Evolutionary conservation across 2,329 filamentous ascomycete species (phyloP), one percentile per base, ranked within the genome.

Genomic region (Paecilomyces niveus): DNA sequence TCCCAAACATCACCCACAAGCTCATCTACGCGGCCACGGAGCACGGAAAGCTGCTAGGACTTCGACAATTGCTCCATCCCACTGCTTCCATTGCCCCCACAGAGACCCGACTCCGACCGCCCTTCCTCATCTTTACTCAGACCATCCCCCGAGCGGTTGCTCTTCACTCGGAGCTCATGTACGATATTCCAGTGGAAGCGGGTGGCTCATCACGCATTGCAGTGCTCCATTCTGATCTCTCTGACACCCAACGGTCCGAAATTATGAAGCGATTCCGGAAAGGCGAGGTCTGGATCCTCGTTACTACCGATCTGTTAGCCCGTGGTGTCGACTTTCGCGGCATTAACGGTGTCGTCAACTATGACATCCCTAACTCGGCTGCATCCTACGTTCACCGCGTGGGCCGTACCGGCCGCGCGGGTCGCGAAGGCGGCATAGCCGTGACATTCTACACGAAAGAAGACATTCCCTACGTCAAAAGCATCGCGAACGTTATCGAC

Each of bases 371-470:
- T 0, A 90, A 88, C n/a, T 92, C 89, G 0, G 89, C 89, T 4
- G 93, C 92, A 0, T 86, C 86, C 1, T 99, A 99, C 70, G 89
- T 99, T 6, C 94, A 99, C 75, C 89, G 94, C 10, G 92, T 94
- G 0, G 94, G 94, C 0, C 85, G 94, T 53, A 97, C 94, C 0
- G 94, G 93, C 0, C 84, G 94, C 22, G 94, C 92, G 0, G 94
- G 94, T 0, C 84, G 92, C 24, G 85, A 89, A 67, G 92, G 92
- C 21, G 94, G 94, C 54, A 84, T 96, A 3, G 92, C 92, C 0
- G 88, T 99, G 1, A 99, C 94, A 0, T 88, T 96, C 59, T 99
- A 96, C 74, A 97, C 93, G 0, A 91, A 94, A 72, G 94, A 97
- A 61, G 94, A 99, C 69, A 88, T 97, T 3, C 89, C 90, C 0